Percentiles rank a stretch among this genome's conserved stretches.
phyloP scores from a whole-genome alignment of 345 rosid genomes.

The Rhodamnia argentea region DNA sequence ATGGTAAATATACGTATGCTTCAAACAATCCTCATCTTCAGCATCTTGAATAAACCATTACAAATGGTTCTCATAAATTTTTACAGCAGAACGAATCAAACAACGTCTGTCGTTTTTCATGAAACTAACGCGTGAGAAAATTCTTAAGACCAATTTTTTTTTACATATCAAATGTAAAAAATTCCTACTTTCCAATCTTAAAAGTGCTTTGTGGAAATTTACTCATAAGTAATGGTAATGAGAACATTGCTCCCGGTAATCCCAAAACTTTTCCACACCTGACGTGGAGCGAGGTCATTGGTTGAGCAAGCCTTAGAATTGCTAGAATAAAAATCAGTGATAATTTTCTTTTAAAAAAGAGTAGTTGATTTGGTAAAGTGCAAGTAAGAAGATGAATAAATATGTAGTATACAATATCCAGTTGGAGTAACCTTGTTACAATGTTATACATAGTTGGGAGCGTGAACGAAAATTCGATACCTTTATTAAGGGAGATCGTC shows the following conservation, averaged over 20 bases:
- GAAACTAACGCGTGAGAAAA: accelerated
- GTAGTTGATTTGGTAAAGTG: too few species aligned
- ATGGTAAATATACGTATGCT: background rate
- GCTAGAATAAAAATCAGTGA: background rate
- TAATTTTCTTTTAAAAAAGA: too few species aligned
- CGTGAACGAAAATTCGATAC: too few species aligned
- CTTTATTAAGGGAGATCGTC: too few species aligned
- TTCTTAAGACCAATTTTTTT: background rate
- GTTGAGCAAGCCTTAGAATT: background rate
- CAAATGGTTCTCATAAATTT: background rate
- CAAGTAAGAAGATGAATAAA: background rate
- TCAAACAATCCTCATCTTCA: background rate
- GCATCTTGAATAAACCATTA: background rate
- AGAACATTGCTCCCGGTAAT: background rate
- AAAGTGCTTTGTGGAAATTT: background rate
- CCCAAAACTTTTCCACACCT: background rate
- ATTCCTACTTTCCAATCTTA: background rate
- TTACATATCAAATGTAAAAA: background rate
- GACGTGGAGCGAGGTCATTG: background rate
- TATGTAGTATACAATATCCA: background rate
- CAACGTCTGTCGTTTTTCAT: background rate
- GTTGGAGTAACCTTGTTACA: background rate
- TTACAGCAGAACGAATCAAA: background rate
- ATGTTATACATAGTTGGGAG: background rate
- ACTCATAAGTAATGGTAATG: background rate